Evolutionary conservation across 2,329 filamentous ascomycete species (phyloP), one percentile per base, ranked within the genome.

Genomic region (Fusarium gaditjirri): DNA sequence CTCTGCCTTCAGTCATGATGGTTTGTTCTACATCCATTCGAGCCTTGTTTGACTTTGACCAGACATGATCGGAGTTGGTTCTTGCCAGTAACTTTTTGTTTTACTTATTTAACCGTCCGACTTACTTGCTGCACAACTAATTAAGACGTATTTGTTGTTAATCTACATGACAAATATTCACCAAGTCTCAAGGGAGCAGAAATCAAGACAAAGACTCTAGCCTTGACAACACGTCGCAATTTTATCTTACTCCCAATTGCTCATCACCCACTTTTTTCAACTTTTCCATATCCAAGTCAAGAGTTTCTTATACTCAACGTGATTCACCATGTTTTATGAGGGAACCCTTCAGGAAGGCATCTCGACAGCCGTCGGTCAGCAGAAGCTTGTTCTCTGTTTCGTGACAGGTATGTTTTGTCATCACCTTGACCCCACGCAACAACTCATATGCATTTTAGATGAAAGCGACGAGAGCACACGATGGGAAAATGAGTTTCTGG

Each of bases 281-380:
- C 8, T 43, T 60, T 12, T 21, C 17, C 36, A 21, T 49, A 23
- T 25, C n/a, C 0, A 29, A 43, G 8, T 12, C 12, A n/a, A 23
- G 10, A 11, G 8, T 11, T 44, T 19, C n/a, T 19, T 8, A 3
- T 14, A 8, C 8, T 9, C 17, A 25, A 19, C 23, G 11, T 5
- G 17, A 25, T 14, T 33, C 66, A 43, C 21, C 44, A 95, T 97
- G 91, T 98, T 97, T 82, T 95, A 94, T 80, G 78, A 91, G 67
- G 95, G 94, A 23, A 90, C 90, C 68, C 83, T 98, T 25, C 93
- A 97, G 76, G 91, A 92, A 76, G 95, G 94, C 65, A 97, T 98
- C 75, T 86, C 88, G 36, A 85, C 89, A 25, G 94, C 95, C 17
- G 86, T 98, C 11, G 88, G 89, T 67, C 86, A 95, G 80, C 85